Percentiles rank a stretch among this genome's conserved stretches.
These are phyloP conservation scores for Aspergillus pseudoterreus DNA, from an alignment of 2,329 filamentous ascomycete genomes.

Conservation along the genomic window DNA sequence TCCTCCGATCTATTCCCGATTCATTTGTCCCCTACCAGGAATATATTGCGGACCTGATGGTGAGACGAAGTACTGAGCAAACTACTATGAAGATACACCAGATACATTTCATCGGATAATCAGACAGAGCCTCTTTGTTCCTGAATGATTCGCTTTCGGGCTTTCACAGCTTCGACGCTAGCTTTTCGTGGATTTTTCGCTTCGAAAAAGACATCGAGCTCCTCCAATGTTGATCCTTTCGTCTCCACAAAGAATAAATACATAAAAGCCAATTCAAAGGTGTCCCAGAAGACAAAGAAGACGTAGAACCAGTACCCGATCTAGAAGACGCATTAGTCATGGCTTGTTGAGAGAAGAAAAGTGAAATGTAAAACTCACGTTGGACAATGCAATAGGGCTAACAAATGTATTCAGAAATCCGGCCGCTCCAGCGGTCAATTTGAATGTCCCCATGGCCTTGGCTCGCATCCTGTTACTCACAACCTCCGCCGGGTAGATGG, in stretches of 20 bases:
- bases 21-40: too few relatives aligned
- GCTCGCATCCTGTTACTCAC: slow-evolving; percentile 54
- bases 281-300: slow-evolving; percentile 42
- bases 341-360: not conserved
- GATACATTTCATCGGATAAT: not conserved
- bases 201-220: slow-evolving; percentile 34
- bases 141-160: not conserved
- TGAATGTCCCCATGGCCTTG: slow-evolving; percentile 50
- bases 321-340: not conserved
- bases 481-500: slow-evolving; percentile 53
- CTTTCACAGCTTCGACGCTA: not conserved
- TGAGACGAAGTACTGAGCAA: too few relatives aligned
- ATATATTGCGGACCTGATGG: too few relatives aligned
- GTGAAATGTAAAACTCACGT: not conserved
- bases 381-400: slow-evolving; percentile 5
- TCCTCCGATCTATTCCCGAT: too few relatives aligned
- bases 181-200: slow-evolving; percentile 34
- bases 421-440: slow-evolving; percentile 8
- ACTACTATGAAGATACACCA: too few relatives aligned
- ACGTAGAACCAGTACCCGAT: slow-evolving; percentile 27
- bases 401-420: slow-evolving; percentile 11
- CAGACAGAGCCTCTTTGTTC: not conserved
- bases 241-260: slow-evolving; percentile 35
- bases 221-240: slow-evolving; percentile 28
- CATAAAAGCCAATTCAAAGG: slow-evolving; percentile 22